phyloP scores from a whole-genome alignment of 2,329 filamentous ascomycete genomes.

The Tolypocladium ovalisporum region DNA sequence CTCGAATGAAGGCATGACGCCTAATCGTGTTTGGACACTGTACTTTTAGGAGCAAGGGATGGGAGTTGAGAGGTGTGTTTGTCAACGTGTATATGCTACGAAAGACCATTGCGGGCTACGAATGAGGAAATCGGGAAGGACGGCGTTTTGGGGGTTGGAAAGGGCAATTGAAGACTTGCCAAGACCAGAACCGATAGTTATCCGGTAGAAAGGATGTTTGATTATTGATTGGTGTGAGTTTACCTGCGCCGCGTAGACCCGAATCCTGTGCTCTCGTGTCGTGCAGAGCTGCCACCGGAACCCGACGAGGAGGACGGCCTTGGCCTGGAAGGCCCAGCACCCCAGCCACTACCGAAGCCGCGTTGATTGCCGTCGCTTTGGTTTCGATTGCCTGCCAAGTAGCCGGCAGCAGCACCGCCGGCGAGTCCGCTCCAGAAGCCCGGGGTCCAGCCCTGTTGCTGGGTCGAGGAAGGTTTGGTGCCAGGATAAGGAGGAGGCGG shows the following conservation, averaged over 20 bases:
- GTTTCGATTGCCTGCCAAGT: conserved; percentile 45
- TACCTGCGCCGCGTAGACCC: conserved; percentile 55
- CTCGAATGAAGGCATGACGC: not conserved
- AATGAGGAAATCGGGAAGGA: not conserved
- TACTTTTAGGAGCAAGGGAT: conserved; percentile 11
- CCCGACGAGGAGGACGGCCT: conserved; percentile 20
- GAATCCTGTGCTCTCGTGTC: conserved; percentile 61
- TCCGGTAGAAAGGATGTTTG: not conserved
- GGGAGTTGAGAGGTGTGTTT: conserved; percentile 4
- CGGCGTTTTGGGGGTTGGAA: conserved; percentile 9
- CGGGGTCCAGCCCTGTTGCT: conserved; percentile 48
- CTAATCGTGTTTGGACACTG: conserved; percentile 12
- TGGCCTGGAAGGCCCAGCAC: conserved; percentile 7
- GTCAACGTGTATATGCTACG: conserved; percentile 10
- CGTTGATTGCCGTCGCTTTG: conserved; percentile 18
- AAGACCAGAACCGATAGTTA: not conserved
- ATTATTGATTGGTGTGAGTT: not conserved
- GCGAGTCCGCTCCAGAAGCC: conserved; percentile 66
- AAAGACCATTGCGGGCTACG: conserved; percentile 2
- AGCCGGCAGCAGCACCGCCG: conserved; percentile 58
- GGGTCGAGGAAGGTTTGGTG: conserved; percentile 21
- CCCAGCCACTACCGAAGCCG: conserved; percentile 20
- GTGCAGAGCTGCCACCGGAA: conserved; percentile 28
- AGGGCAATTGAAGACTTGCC: conserved; percentile 4
- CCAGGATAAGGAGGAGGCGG: conserved; percentile 38